Percentiles rank a stretch among this genome's conserved stretches.
Conservation (phyloP, 495 filamentous ascomycete genomes). For the Acidomyces sp. region DNA sequence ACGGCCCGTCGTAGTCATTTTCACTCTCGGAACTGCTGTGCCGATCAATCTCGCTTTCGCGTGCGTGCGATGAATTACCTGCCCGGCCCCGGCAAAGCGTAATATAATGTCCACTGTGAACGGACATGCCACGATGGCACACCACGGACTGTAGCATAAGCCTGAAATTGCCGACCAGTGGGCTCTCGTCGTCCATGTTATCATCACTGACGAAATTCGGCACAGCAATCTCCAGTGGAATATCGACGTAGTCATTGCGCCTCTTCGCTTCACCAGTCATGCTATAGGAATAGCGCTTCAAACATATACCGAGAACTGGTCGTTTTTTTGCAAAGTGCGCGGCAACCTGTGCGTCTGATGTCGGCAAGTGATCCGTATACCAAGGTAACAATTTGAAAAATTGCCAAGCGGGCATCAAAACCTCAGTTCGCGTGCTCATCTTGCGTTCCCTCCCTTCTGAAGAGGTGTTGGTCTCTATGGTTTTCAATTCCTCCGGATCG, state of each 20-base stretch:
- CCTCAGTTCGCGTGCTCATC: slow-evolving; percentile 56
- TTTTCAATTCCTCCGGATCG: slow-evolving; percentile 30
- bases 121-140: slow-evolving; percentile 76
- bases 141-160: slow-evolving; percentile 77
- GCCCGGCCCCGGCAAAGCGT: slow-evolving; percentile 58
- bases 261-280: slow-evolving; percentile 53
- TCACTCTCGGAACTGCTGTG: slow-evolving; percentile 6
- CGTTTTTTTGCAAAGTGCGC: slow-evolving; percentile 59
- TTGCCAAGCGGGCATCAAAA: slow-evolving; percentile 95
- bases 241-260: slow-evolving; percentile 72
- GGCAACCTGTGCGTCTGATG: slow-evolving; percentile 54
- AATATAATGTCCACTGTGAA: slow-evolving; percentile 89
- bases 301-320: slow-evolving; percentile 77
- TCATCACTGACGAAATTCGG: slow-evolving; percentile 86
- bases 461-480: slow-evolving; percentile 16
- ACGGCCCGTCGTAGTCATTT: slow-evolving; percentile 46
- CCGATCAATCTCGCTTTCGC: slow-evolving; percentile 25
- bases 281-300: slow-evolving; percentile 77
- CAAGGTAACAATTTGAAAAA: slow-evolving; percentile 56
- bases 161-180: slow-evolving; percentile 71
- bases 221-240: slow-evolving; percentile 74
- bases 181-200: slow-evolving; percentile 46
- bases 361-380: slow-evolving; percentile 59
- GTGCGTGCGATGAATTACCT: slow-evolving; percentile 30
- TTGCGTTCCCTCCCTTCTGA: slow-evolving; percentile 3